These are phyloP conservation scores for Dactylellina drechsleri DNA, from an alignment of 2,329 filamentous ascomycete species.

Conservation along the genomic window DNA sequence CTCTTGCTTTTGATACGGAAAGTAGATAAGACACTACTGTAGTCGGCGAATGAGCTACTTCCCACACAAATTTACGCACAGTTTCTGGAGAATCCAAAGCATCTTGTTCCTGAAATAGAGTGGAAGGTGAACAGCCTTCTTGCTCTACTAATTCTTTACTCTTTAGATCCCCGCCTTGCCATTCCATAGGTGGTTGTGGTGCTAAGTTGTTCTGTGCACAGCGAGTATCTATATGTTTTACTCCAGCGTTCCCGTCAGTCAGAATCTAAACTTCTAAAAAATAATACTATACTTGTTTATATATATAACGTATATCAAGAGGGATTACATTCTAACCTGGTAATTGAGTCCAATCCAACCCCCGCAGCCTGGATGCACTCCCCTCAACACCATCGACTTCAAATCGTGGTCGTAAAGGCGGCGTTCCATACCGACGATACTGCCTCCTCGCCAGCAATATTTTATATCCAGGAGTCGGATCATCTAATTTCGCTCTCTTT, in stretches of 20 bases:
- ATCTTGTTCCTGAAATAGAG: background rate
- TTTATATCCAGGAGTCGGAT: too few relatives aligned
- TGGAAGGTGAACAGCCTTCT: background rate
- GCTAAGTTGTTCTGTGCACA: too few relatives aligned
- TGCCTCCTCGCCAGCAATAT: too few relatives aligned
- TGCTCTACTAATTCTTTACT: background rate
- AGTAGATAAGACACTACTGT: background rate
- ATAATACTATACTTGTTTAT: too few relatives aligned
- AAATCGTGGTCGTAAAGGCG: slow-evolving; percentile 5
- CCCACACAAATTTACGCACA: slow-evolving; percentile 1
- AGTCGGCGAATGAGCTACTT: slow-evolving; percentile 13
- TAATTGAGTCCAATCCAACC: slow-evolving; percentile 14
- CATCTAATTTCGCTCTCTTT: too few relatives aligned
- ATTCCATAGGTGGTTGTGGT: too few relatives aligned
- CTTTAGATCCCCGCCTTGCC: too few relatives aligned
- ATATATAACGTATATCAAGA: too few relatives aligned
- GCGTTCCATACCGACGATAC: background rate
- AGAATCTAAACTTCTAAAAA: too few relatives aligned
- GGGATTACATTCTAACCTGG: slow-evolving; percentile 2
- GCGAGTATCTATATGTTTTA: too few relatives aligned
- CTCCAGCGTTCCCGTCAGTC: too few relatives aligned
- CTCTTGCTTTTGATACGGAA: background rate
- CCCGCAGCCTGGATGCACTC: background rate
- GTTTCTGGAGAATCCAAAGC: slow-evolving; percentile 21
- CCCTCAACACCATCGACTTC: background rate